A percentile compares a stretch with the other conserved stretches of the same genome.
These are phyloP conservation scores for Pterulicium gracile DNA, from an alignment of 1,284 basidiomycete species.

Conservation along the genomic window DNA sequence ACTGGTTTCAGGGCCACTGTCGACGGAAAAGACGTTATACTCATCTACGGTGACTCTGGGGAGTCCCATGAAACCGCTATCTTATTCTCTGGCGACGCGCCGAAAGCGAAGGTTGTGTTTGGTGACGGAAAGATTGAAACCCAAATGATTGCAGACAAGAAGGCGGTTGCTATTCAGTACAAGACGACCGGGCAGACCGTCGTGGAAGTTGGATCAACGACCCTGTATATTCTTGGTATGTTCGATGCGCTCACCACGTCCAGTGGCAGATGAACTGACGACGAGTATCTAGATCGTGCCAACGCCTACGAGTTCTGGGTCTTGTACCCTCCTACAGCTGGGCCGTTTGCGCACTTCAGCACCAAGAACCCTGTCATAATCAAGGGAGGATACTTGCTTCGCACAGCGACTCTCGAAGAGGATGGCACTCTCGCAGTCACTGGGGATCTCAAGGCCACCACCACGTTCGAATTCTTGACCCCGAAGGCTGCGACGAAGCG, in stretches of 20 bases:
- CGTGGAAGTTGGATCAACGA: constrained; percentile 26
- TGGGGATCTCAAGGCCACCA: constrained; percentile 31
- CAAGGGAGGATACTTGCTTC: constrained; percentile 37
- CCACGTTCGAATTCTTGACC: constrained; percentile 33
- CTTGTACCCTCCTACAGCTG: constrained; percentile 27
- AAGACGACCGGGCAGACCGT: constrained; percentile 33
- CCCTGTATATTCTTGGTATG: constrained; percentile 34
- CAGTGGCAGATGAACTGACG: not conserved
- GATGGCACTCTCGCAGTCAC: constrained; percentile 24
- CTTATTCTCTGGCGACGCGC: constrained; percentile 18
- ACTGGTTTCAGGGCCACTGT: constrained; percentile 29
- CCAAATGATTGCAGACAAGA: constrained; percentile 18
- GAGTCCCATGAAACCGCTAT: constrained; percentile 40
- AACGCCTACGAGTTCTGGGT: constrained; percentile 42
- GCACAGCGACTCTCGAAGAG: constrained; percentile 23
- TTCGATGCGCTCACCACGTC: not conserved
- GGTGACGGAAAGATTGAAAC: constrained; percentile 26
- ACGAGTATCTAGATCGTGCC: constrained; percentile 25
- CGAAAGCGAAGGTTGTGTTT: constrained; percentile 26
- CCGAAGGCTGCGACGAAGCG: constrained; percentile 22
- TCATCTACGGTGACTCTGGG: constrained; percentile 36
- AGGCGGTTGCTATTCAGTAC: constrained; percentile 29
- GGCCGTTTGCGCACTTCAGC: constrained; percentile 25
- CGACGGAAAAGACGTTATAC: constrained; percentile 32
- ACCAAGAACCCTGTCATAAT: constrained; percentile 31